phyloP scores from a whole-genome alignment of 176 grass and related monocot species.

The Panicum miliaceum region DNA sequence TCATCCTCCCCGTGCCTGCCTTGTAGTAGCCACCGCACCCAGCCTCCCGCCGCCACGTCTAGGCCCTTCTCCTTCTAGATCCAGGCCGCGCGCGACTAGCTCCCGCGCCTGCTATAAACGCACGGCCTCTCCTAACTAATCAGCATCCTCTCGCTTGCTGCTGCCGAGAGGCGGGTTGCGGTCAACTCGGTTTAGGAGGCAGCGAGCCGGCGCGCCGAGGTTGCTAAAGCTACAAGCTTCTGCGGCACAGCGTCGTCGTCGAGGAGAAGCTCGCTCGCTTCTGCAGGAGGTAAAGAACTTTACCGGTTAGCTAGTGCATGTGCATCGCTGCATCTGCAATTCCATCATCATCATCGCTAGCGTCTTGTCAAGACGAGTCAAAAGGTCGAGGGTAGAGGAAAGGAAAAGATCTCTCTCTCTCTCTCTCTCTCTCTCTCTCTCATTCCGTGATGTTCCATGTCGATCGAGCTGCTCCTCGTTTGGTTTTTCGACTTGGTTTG shows the following conservation, averaged over 20 bases:
- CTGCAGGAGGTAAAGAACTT: constrained; percentile 49
- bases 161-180: background rate
- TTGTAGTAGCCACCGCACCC: background rate
- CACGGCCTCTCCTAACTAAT: background rate
- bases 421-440: no score
- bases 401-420: constrained; percentile 29
- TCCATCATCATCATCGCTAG: constrained; percentile 19
- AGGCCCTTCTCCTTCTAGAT: background rate
- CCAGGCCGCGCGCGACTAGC: background rate
- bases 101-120: constrained; percentile 17
- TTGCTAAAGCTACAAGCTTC: background rate
- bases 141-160: constrained; percentile 11
- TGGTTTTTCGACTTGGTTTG: background rate
- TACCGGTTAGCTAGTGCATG: background rate
- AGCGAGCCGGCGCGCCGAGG: background rate
- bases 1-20: background rate
- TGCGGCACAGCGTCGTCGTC: constrained; percentile 2
- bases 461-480: background rate
- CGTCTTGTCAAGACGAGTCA: constrained; percentile 1
- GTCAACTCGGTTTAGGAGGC: background rate
- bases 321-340: background rate
- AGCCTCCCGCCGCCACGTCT: constrained; percentile 29
- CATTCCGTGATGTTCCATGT: background rate
- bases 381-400: constrained; percentile 25
- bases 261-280: constrained; percentile 45